Evolutionary conservation across 2,329 filamentous ascomycete genomes (phyloP).

Genomic region (Fusarium sp.): DNA sequence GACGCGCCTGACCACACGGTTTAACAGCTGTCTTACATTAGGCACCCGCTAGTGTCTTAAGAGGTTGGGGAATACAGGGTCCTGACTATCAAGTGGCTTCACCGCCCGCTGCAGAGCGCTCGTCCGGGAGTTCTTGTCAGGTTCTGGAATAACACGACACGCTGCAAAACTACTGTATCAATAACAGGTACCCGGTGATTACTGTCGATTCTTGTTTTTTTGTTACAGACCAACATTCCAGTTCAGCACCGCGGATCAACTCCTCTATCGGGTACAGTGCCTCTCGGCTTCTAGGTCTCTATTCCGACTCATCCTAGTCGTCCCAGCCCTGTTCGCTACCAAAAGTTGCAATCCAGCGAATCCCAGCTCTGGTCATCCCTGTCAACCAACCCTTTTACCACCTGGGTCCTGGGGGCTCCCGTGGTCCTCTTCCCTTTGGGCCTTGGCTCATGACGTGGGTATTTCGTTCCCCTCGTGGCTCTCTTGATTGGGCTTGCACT

Average conservation of each 20-base stretch:
- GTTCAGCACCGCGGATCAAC: constrained; percentile 24
- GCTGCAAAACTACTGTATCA: no score
- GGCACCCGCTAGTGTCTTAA: constrained; percentile 14
- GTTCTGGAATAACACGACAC: constrained; percentile 32
- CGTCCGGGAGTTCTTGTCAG: constrained; percentile 32
- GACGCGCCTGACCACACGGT: constrained; percentile 31
- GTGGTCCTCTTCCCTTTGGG: constrained; percentile 5
- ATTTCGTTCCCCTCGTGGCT: constrained; percentile 40
- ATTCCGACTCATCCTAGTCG: constrained; percentile 13
- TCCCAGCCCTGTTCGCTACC: constrained; percentile 16
- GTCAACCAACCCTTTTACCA: constrained; percentile 35
- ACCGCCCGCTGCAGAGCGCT: constrained; percentile 41
- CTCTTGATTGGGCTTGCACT: constrained; percentile 44
- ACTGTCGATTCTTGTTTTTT: constrained; percentile 38
- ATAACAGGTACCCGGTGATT: constrained; percentile 5
- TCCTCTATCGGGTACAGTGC: constrained; percentile 11
- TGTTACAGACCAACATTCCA: constrained; percentile 13
- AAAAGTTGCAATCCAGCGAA: constrained; percentile 32
- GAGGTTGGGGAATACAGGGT: constrained; percentile 15
- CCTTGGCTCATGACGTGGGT: constrained; percentile 49
- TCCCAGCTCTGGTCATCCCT: constrained; percentile 21
- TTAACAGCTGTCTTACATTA: constrained; percentile 28
- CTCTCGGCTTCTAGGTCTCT: constrained; percentile 10
- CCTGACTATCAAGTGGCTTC: constrained; percentile 32
- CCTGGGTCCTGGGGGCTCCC: constrained; percentile 10